Evolutionary conservation across 352 stramenopile genomes (phyloP).

Genomic region (Globisporangium emineosum): DNA sequence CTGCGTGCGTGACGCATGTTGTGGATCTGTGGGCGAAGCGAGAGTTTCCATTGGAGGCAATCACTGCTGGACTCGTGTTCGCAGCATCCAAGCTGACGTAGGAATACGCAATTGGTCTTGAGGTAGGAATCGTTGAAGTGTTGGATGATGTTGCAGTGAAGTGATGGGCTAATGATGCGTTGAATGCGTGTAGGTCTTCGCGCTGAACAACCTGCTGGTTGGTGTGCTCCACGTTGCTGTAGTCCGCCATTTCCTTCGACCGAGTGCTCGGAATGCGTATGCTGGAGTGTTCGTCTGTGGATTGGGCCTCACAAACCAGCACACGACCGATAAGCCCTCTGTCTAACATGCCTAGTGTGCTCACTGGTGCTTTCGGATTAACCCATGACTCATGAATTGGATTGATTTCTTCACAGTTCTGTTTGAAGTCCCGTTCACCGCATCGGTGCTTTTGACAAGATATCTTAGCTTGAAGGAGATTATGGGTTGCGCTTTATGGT

Average conservation of each 20-base stretch:
- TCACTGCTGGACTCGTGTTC: conserved; percentile 45
- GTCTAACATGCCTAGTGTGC: neutral
- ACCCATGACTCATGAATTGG: conserved; percentile 2
- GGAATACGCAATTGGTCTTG: conserved; percentile 83
- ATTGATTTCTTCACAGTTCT: conserved; percentile 48
- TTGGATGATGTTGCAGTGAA: neutral
- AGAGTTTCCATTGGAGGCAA: conserved; percentile 21
- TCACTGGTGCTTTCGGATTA: neutral
- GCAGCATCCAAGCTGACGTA: conserved; percentile 87
- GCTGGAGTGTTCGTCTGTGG: conserved; percentile 85
- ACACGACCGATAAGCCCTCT: conserved; percentile 67
- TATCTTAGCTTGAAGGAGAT: conserved; percentile 21
- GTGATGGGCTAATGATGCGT: neutral
- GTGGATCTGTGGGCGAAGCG: conserved; percentile 29
- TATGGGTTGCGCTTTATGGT: conserved; percentile 25
- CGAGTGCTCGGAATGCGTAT: conserved; percentile 22
- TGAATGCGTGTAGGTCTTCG: conserved; percentile 83
- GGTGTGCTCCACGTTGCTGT: conserved; percentile 68
- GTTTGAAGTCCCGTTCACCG: conserved; percentile 79
- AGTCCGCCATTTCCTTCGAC: conserved; percentile 26
- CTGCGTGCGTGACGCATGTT: conserved; percentile 32
- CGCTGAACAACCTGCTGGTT: conserved; percentile 91
- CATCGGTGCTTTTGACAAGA: conserved; percentile 42
- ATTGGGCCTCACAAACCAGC: conserved; percentile 91
- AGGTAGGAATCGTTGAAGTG: conserved; percentile 16